Conservation (phyloP, 352 stramenopile species). For the Paralagenidium karlingii region DNA sequence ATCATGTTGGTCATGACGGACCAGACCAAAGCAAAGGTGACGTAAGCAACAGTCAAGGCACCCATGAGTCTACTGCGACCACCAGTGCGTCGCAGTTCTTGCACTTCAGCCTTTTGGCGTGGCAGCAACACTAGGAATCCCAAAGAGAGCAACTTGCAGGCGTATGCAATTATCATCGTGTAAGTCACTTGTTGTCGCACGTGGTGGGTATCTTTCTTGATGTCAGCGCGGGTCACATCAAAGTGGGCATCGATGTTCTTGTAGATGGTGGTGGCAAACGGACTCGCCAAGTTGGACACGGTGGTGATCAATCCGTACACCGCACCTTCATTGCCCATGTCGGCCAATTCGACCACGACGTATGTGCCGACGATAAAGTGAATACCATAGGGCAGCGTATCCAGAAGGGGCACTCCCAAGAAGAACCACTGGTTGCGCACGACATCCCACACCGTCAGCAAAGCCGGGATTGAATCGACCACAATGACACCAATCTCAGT, state of each 20-base stretch:
- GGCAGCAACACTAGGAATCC: conserved; percentile 9
- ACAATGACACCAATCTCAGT: conserved; percentile 4
- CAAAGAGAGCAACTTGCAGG: conserved; percentile 4
- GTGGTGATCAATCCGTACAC: conserved; percentile 10
- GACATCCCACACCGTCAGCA: neutral
- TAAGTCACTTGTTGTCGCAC: conserved; percentile 15
- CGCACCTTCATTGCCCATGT: conserved; percentile 10
- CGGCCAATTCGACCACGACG: conserved; percentile 11
- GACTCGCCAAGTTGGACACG: conserved; percentile 5
- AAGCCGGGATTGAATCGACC: neutral
- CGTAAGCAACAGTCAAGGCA: conserved; percentile 15
- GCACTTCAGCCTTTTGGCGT: conserved; percentile 10
- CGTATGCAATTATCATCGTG: conserved; percentile 13
- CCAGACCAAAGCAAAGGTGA: conserved; percentile 34
- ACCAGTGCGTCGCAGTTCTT: conserved; percentile 3
- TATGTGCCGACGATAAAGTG: conserved; percentile 14
- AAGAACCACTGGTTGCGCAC: neutral
- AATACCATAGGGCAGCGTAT: neutral
- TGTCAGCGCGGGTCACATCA: conserved; percentile 3
- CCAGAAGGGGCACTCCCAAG: neutral
- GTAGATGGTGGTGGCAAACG: conserved; percentile 7
- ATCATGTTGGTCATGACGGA: conserved; percentile 11
- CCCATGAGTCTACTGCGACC: conserved; percentile 12
- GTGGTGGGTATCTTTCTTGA: conserved; percentile 7
- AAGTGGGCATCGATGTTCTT: conserved; percentile 7